Base-by-base conservation (phyloP, 768 basidiomycete genomes). In the Trametes elegans region DNA sequence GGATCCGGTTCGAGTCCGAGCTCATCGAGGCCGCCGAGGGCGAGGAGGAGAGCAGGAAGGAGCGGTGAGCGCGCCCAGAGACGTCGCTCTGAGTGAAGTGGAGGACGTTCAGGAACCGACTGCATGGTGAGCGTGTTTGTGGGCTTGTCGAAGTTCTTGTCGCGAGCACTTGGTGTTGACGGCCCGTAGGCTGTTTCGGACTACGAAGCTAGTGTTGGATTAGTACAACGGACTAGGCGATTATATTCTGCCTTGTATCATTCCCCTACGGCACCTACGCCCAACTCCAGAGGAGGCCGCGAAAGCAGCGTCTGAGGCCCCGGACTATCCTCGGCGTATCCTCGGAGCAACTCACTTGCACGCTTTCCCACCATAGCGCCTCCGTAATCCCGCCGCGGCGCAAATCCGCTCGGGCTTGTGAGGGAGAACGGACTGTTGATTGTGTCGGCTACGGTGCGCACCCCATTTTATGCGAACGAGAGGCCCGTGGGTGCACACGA, bases 1-100 rank as follows among this genome's bases (percentile, higher is more conserved):
- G 70, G 46, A 79, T 92, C 47, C 70, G 78, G 49, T 81, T 89
- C 60, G 77, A 79, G 29, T 84, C 78, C 59, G 72, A 73, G 36
- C 67, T 87, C 23, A 56, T 82, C 34, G 19, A 19, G 8, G 55
- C 23, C 7, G 49, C 82, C 34, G 19, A 19, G 8, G 55, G 29
- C 7, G 49, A 32, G 1, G 46, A 55, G 21, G 60, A 62, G 46
- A 31, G 40, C 39, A 41, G 50, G 47, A 58, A 62, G 42, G 29
- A 38, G 14, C 57, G 54, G 29, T 62, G 14, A 27, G 5, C n/a
- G 38, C 3, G n/a, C 38, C 6, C 38, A 19, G 4, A 5, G 5
- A n/a, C 38, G n/a, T n/a, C n/a, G n/a, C n/a, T n/a, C n/a, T n/a
- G n/a, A n/a, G n/a, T n/a, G n/a, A n/a, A n/a, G n/a, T n/a, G n/a